Percentiles rank a stretch among this genome's conserved stretches.
These are phyloP conservation scores for Cladophialophora exuberans DNA, from an alignment of 2,329 filamentous ascomycete species.

Conservation along the genomic window DNA sequence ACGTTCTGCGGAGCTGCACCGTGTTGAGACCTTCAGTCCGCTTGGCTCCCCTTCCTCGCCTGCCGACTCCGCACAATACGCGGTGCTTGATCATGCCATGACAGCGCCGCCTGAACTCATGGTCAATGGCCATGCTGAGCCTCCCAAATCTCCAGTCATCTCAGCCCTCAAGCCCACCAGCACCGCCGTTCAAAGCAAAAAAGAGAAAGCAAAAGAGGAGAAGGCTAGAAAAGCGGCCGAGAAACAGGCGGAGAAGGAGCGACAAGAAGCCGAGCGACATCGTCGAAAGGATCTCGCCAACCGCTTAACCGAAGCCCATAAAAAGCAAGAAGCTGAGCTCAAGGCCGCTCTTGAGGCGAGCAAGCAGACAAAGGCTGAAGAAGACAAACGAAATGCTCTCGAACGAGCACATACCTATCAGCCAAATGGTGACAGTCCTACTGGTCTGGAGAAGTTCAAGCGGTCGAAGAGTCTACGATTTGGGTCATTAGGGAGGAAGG, in stretches of 20 bases:
- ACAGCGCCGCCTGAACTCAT: constrained; percentile 58
- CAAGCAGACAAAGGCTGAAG: constrained; percentile 64
- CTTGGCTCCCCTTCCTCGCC: constrained; percentile 36
- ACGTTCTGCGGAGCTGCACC: constrained; percentile 42
- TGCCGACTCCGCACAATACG: constrained; percentile 51
- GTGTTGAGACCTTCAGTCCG: constrained; percentile 44
- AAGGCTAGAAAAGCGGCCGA: constrained; percentile 60
- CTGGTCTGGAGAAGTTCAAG: constrained; percentile 66
- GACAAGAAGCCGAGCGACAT: constrained; percentile 62
- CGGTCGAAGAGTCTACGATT: constrained; percentile 54
- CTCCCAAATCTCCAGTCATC: constrained; percentile 26
- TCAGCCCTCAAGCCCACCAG: constrained; percentile 36
- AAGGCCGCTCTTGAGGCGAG: constrained; percentile 68
- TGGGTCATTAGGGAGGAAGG: constrained; percentile 29
- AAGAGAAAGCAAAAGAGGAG: constrained; percentile 62
- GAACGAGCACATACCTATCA: constrained; percentile 26
- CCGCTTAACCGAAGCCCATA: constrained; percentile 60
- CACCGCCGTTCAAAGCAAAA: constrained; percentile 61
- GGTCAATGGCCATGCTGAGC: constrained; percentile 35
- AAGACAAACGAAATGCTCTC: constrained; percentile 42
- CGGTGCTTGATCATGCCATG: constrained; percentile 66
- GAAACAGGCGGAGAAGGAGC: constrained; percentile 59
- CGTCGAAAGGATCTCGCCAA: constrained; percentile 57
- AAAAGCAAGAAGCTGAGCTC: constrained; percentile 65
- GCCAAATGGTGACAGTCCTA: constrained; percentile 19